Conservation (phyloP, 148 eudicot genomes). For the Heliamphora exappendiculata region DNA sequence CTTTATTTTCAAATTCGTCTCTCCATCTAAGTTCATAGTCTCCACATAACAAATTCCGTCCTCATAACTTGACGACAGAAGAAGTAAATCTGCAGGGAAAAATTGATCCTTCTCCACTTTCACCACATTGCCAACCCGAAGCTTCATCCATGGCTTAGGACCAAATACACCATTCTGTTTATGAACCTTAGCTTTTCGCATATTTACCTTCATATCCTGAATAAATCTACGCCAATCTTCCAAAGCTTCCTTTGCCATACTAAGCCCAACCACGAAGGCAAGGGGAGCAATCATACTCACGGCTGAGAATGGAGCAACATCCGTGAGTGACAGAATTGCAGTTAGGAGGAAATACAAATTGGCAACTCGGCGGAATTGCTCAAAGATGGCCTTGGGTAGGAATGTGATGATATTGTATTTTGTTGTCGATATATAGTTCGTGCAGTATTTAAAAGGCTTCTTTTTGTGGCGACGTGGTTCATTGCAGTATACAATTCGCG, state of each 20-base stretch:
- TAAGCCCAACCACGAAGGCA: constrained; percentile 77
- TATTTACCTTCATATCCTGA: constrained; percentile 82
- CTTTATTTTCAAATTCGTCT: constrained; percentile 87
- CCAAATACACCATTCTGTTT: constrained; percentile 55
- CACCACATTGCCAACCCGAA: constrained; percentile 80
- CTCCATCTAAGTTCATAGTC: constrained; percentile 97
- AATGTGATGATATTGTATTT: constrained; percentile 66
- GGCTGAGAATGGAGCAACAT: constrained; percentile 67
- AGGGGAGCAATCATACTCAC: constrained; percentile 91
- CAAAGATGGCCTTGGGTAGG: constrained; percentile 83
- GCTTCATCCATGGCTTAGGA: constrained; percentile 59
- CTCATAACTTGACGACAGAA: constrained; percentile 79
- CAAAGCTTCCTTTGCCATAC: constrained; percentile 86
- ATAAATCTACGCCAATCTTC: constrained; percentile 88
- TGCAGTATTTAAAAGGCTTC: constrained; percentile 53
- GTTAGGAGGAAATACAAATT: constrained; percentile 83
- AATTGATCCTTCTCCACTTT: constrained; percentile 82
- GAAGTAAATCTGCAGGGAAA: constrained; percentile 86
- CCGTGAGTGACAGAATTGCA: constrained; percentile 62
- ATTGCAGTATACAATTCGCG: constrained; percentile 55
- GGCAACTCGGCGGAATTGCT: constrained; percentile 93
- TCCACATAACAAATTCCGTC: constrained; percentile 98
- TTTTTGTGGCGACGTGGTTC: constrained; percentile 43
- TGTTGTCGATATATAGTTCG: constrained; percentile 84
- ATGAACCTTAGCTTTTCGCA: constrained; percentile 63